phyloP scores from a whole-genome alignment of 345 rosid genomes.

The Eucalyptus brandiana region DNA sequence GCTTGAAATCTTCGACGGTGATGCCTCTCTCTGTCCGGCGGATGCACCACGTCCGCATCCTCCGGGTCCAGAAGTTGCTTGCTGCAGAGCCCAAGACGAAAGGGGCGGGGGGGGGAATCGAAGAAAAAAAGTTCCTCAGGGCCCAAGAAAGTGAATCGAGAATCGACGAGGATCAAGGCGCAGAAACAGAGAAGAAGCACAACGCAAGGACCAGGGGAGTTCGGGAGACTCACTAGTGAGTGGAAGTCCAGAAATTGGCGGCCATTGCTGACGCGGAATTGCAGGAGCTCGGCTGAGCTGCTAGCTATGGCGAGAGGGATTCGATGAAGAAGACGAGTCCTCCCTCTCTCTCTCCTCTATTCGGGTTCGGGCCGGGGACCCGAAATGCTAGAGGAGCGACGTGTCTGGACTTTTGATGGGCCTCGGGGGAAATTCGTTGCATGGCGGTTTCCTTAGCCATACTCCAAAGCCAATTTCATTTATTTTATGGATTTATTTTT shows the following conservation, averaged over 20 bases:
- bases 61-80: slow-evolving; percentile 86
- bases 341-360: neutral
- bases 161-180: neutral
- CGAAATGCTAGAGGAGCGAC: neutral
- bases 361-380: neutral
- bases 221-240: slow-evolving; percentile 44
- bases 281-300: neutral
- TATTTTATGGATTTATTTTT: neutral
- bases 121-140: neutral
- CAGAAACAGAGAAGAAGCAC: neutral
- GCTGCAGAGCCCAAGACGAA: slow-evolving; percentile 15
- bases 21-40: slow-evolving; percentile 72
- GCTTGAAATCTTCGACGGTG: slow-evolving; percentile 78
- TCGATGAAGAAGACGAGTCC: neutral
- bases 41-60: slow-evolving; percentile 63
- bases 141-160: neutral
- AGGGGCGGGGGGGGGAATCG: neutral
- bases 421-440: neutral
- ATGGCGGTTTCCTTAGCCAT: neutral
- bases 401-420: neutral
- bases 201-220: neutral
- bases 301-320: neutral
- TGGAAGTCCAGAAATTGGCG: slow-evolving; percentile 93
- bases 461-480: neutral
- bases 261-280: slow-evolving; percentile 30